Base-by-base conservation (phyloP, 2,329 filamentous ascomycete genomes). In the Alternaria sp. region DNA sequence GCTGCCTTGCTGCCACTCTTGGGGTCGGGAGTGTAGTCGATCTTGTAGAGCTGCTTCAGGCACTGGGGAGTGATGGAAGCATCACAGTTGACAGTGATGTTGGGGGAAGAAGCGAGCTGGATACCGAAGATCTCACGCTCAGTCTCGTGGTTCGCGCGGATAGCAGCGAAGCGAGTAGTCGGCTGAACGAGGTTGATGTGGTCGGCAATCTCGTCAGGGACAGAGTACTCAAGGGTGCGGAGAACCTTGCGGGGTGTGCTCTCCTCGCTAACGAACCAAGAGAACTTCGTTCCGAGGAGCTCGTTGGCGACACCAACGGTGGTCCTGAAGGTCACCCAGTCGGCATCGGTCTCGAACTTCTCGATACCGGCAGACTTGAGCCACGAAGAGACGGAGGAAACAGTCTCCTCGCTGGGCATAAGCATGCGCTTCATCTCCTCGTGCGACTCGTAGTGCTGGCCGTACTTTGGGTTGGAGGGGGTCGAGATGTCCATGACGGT, bases 121-220 rank as follows among this genome's bases (percentile, higher is more conserved):
- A 72, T 64, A n/a, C 65, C 65, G 10, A 61, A 49, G 12, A 73
- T 66, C 26, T 73, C 71, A 40, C 60, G 65, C 43, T 64, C 67
- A 6, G 67, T 69, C 56, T 68, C 55, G 62, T 70, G 62, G 36
- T 66, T 65, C 10, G 71, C 65, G 13, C 67, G 73, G 40, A 71
- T 65, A 21, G 65, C 65, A 61, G 83, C 84, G 66, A 86, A 86
- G 58, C 81, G 83, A 36, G 82, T 85, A 1, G 85, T 87, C 0
- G 85, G 85, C 23, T 85, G 83, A 47, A 87, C 82, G 15, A 85
- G 74, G 57, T 85, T 81, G 67, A 85, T 80, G 65, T 82, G 69
- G 4, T 67, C 55, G 21, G 71, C 67, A 55, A 85, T 66, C 13
- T 79, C 69, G n/a, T 80, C 74, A 0, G 80, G 80, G 11, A 82